These are phyloP conservation scores for Chondrus crispus DNA, from an alignment of 23 red algal genomes.

Conservation along the genomic window DNA sequence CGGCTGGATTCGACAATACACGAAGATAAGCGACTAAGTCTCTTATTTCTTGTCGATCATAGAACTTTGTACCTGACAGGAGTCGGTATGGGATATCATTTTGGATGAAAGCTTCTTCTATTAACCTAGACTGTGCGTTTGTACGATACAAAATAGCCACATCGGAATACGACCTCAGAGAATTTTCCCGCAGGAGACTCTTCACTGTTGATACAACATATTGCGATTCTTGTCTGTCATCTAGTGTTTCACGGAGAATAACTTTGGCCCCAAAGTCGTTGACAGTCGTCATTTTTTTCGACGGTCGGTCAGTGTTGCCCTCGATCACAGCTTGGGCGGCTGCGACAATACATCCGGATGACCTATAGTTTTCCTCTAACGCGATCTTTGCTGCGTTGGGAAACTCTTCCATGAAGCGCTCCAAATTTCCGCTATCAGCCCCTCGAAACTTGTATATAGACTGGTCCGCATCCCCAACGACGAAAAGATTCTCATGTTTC, in stretches of 20 bases:
- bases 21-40: slow-evolving; percentile 74
- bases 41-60: slow-evolving; percentile 67
- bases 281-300: slow-evolving; percentile 46
- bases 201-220: slow-evolving; percentile 6
- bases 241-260: neutral
- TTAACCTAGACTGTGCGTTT: slow-evolving; percentile 58
- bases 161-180: slow-evolving; percentile 35
- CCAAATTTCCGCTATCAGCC: slow-evolving; percentile 48
- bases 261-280: slow-evolving; percentile 46
- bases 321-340: slow-evolving; percentile 66
- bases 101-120: slow-evolving; percentile 66
- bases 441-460: slow-evolving; percentile 88
- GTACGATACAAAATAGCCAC: slow-evolving; percentile 78
- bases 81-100: slow-evolving; percentile 64
- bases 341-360: slow-evolving; percentile 38
- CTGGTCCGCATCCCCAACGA: slow-evolving; percentile 81
- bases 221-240: slow-evolving; percentile 14
- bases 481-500: slow-evolving; percentile 58
- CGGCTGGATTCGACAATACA: slow-evolving; percentile 28
- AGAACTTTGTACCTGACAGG: slow-evolving; percentile 72
- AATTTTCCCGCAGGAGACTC: neutral
- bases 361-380: slow-evolving; percentile 71
- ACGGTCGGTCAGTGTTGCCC: slow-evolving; percentile 13
- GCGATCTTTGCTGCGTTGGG: neutral
- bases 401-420: slow-evolving; percentile 43